Conservation (phyloP, 345 rosid species). For the Aquilaria yunnanensis region DNA sequence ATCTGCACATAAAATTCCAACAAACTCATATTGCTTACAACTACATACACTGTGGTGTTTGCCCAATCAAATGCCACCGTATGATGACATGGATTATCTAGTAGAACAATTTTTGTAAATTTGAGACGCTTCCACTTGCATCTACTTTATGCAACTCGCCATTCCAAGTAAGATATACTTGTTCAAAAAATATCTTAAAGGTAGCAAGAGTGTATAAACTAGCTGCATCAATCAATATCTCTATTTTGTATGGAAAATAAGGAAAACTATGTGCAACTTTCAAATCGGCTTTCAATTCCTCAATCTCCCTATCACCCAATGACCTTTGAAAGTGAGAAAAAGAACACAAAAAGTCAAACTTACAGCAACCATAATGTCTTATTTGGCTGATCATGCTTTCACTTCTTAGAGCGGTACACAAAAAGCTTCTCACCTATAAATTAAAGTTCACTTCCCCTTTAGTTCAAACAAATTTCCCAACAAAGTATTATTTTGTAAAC, state of each 20-base stretch:
- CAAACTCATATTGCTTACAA: slow-evolving; percentile 31
- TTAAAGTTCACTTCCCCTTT: slow-evolving; percentile 31
- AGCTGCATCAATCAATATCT: slow-evolving; percentile 24
- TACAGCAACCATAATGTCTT: slow-evolving; percentile 24
- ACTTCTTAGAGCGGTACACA: slow-evolving; percentile 12
- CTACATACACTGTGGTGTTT: slow-evolving; percentile 18
- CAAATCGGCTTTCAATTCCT: slow-evolving; percentile 28
- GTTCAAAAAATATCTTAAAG: slow-evolving; percentile 23
- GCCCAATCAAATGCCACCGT: slow-evolving; percentile 12
- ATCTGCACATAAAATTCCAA: slow-evolving; percentile 30
- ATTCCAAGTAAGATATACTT: slow-evolving; percentile 24
- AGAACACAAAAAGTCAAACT: slow-evolving; percentile 22
- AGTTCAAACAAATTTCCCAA: slow-evolving; percentile 19
- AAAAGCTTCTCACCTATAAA: slow-evolving; percentile 25
- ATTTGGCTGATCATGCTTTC: slow-evolving; percentile 17
- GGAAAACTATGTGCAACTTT: slow-evolving; percentile 15
- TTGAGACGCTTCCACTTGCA: slow-evolving; percentile 8
- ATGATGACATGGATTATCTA: slow-evolving; percentile 16
- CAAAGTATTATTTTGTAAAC: slow-evolving; percentile 25
- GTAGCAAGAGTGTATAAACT: slow-evolving; percentile 23
- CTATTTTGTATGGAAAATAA: slow-evolving; percentile 22
- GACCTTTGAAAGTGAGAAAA: slow-evolving; percentile 23
- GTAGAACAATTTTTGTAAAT: slow-evolving; percentile 22
- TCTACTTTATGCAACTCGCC: slow-evolving; percentile 19
- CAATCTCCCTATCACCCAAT: slow-evolving; percentile 26